Conservation (phyloP, 148 eudicot genomes). For the Drosera capensis region DNA sequence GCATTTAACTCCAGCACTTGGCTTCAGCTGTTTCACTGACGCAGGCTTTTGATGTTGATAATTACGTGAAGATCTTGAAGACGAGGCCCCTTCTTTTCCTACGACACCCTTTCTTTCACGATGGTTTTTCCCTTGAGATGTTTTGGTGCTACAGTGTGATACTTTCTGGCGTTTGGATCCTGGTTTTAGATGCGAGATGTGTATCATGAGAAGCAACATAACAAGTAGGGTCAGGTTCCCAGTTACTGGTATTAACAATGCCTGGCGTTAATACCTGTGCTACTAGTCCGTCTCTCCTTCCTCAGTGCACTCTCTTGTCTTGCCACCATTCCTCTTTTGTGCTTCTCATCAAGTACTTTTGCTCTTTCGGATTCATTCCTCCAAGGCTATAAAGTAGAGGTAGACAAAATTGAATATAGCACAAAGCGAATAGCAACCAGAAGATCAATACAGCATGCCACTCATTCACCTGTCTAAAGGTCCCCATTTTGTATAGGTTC, state of each 20-base stretch:
- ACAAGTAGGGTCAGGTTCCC: neutral
- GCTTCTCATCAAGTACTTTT: conserved; percentile 69
- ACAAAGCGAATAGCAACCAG: neutral
- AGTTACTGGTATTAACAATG: neutral
- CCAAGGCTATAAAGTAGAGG: conserved; percentile 37
- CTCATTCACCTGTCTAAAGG: conserved; percentile 56
- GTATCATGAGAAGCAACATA: conserved; percentile 1
- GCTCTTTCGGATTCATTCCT: conserved; percentile 56
- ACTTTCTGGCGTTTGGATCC: conserved; percentile 30
- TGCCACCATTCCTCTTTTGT: conserved; percentile 59
- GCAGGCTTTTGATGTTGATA: conserved; percentile 3
- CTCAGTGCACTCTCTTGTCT: conserved; percentile 35
- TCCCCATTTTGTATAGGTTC: conserved; percentile 60
- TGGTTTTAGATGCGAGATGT: too few species aligned
- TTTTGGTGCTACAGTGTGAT: conserved; percentile 9
- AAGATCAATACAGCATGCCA: conserved; percentile 2
- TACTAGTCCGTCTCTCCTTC: conserved; percentile 12
- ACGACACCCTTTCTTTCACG: conserved; percentile 12
- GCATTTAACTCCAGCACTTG: too few species aligned
- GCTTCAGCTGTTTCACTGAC: conserved; percentile 6
- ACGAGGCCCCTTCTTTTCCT: conserved; percentile 8
- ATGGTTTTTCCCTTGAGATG: conserved; percentile 15
- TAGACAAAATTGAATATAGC: conserved; percentile 2
- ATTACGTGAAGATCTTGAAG: conserved; percentile 5
- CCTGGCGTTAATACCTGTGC: conserved; percentile 19